Evolutionary conservation across 2,329 filamentous ascomycete genomes (phyloP).

Genomic region (Pyrenophora seminiperda): DNA sequence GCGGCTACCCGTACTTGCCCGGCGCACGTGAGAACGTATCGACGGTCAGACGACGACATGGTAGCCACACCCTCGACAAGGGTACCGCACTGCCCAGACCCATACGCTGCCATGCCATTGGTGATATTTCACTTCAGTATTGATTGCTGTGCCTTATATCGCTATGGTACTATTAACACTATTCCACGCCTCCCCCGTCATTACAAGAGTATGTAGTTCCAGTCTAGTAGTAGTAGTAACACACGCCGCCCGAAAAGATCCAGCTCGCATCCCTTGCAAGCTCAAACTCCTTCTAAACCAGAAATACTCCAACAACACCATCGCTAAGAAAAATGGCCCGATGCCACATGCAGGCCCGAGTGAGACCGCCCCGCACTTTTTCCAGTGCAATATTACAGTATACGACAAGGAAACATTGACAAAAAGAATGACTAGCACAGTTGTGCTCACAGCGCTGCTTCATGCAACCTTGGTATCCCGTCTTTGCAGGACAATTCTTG

Average conservation of each 20-base stretch:
- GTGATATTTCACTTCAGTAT: no score
- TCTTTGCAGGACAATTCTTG: constrained; percentile 41
- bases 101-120: no score
- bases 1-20: neutral
- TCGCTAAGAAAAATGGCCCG: constrained; percentile 26
- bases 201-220: constrained; percentile 12
- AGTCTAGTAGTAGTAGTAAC: constrained; percentile 12
- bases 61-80: neutral
- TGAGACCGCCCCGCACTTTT: constrained; percentile 13
- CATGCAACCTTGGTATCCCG: constrained; percentile 18
- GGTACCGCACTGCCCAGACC: no score
- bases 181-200: neutral
- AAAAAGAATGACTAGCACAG: neutral
- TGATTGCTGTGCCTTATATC: neutral
- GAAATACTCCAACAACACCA: constrained; percentile 23
- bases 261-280: neutral
- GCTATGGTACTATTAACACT: neutral
- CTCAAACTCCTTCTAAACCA: constrained; percentile 6
- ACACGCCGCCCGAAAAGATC: constrained; percentile 2
- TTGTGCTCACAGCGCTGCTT: neutral
- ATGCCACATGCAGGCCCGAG: neutral
- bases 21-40: constrained; percentile 10
- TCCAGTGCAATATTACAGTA: constrained; percentile 6
- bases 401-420: neutral
- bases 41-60: constrained; percentile 4